These are phyloP conservation scores for Microdochium trichocladiopsis DNA, from an alignment of 2,329 filamentous ascomycete genomes.

Conservation along the genomic window DNA sequence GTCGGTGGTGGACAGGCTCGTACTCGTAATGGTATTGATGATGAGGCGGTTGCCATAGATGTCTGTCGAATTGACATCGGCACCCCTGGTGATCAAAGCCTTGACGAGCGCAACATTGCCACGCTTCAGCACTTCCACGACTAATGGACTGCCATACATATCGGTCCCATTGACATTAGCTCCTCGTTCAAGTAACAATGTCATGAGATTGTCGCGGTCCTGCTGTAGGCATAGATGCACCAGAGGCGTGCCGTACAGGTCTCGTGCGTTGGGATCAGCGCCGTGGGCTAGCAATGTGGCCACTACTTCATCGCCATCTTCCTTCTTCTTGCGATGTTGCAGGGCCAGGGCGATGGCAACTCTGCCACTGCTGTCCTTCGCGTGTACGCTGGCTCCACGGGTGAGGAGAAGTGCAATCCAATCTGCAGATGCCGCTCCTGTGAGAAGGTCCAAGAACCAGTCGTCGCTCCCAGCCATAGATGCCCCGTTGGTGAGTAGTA, in stretches of 20 bases:
- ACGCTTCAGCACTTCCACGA: conserved; percentile 1
- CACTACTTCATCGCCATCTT: conserved; percentile 4
- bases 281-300: conserved; percentile 3
- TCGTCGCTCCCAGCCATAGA: conserved; percentile 7
- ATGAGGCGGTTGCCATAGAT: conserved; percentile 5
- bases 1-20: neutral
- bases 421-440: conserved; percentile 2
- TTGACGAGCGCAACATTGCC: conserved; percentile 1
- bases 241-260: conserved; percentile 2
- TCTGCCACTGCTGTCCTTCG: conserved; percentile 17
- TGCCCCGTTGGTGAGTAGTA: conserved; percentile 21
- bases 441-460: conserved; percentile 12
- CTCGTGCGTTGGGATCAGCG: neutral
- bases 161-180: conserved; percentile 1
- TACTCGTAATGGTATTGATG: conserved; percentile 14
- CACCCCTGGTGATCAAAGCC: conserved; percentile 8
- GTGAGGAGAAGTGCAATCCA: conserved; percentile 9
- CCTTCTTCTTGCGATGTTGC: neutral
- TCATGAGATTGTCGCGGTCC: neutral
- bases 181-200: conserved; percentile 1
- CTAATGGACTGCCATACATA: conserved; percentile 1
- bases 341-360: conserved; percentile 16
- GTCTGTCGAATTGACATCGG: conserved; percentile 4
- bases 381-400: conserved; percentile 18
- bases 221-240: conserved; percentile 1